A percentile compares a stretch with the other conserved stretches of the same genome.
Evolutionary conservation across 345 rosid genomes (phyloP).

Genomic region (Moringa oleifera): DNA sequence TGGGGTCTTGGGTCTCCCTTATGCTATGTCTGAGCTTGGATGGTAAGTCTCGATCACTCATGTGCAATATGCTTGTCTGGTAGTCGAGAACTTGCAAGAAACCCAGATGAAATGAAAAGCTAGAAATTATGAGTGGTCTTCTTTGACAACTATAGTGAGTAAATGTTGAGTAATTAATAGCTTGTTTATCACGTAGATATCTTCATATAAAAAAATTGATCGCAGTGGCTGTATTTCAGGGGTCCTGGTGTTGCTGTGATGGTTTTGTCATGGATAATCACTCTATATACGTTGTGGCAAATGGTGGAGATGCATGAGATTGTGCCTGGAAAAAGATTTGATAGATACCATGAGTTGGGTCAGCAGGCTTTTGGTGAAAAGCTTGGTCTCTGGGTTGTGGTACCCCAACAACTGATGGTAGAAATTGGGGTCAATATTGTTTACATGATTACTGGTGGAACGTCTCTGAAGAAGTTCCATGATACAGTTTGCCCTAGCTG

Average conservation of each 20-base stretch:
- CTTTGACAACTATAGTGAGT: too few species aligned
- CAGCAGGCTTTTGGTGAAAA: slow-evolving; percentile 68
- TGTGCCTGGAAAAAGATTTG: slow-evolving; percentile 62
- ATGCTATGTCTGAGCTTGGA: slow-evolving; percentile 62
- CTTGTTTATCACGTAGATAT: too few species aligned
- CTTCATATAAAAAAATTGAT: too few species aligned
- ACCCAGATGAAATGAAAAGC: too few species aligned
- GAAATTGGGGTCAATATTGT: slow-evolving; percentile 61
- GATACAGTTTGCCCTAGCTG: slow-evolving; percentile 29
- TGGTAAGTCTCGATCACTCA: slow-evolving; percentile 26
- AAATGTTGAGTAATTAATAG: too few species aligned
- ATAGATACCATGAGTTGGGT: slow-evolving; percentile 67
- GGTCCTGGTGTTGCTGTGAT: slow-evolving; percentile 50
- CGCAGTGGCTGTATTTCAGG: slow-evolving; percentile 19
- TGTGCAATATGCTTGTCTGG: too few species aligned
- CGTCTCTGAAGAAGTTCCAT: slow-evolving; percentile 53
- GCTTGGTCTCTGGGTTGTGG: slow-evolving; percentile 66
- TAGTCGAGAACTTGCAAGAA: too few species aligned
- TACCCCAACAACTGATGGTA: slow-evolving; percentile 61
- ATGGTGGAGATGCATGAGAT: slow-evolving; percentile 91
- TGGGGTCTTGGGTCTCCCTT: slow-evolving; percentile 63
- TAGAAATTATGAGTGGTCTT: too few species aligned
- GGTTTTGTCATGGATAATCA: slow-evolving; percentile 67
- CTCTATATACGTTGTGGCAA: slow-evolving; percentile 70
- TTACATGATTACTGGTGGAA: slow-evolving; percentile 61